These are phyloP conservation scores for Heimioporus sp. DNA, from an alignment of 768 basidiomycete genomes.

Conservation along the genomic window DNA sequence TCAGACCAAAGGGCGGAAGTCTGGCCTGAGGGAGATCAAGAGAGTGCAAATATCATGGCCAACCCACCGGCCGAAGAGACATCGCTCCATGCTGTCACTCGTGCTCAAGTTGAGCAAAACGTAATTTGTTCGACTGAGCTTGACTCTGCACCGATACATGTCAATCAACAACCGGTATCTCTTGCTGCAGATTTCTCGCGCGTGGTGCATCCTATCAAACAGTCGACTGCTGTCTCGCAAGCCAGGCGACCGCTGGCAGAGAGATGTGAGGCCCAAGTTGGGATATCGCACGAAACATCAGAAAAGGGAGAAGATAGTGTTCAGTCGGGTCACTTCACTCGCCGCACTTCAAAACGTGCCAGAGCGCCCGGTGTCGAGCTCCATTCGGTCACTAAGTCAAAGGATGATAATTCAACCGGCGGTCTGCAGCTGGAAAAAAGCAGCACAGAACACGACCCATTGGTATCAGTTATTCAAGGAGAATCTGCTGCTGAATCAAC, in stretches of 20 bases:
- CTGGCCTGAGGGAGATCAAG: not conserved
- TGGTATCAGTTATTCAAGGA: not conserved
- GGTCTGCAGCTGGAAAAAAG: not conserved
- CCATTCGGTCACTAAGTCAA: not conserved
- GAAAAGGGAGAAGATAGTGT: not conserved
- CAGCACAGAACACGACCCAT: not conserved
- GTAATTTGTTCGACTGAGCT: not conserved
- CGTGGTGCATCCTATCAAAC: too few species aligned
- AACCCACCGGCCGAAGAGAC: not conserved
- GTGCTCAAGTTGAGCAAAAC: not conserved
- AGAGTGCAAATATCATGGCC: not conserved
- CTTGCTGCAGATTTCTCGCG: too few species aligned
- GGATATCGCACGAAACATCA: not conserved
- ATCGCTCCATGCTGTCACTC: not conserved
- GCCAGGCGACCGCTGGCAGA: not conserved
- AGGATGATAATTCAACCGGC: not conserved
- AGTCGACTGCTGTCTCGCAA: too few species aligned
- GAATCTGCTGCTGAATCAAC: not conserved
- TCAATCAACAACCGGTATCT: not conserved
- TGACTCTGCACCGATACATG: not conserved
- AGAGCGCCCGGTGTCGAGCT: not conserved
- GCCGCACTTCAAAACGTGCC: constrained; percentile 5
- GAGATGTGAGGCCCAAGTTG: not conserved
- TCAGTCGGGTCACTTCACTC: not conserved
- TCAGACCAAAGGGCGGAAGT: not conserved